Conservation (phyloP, 305 asterid genomes). For the Solanum hybrid region DNA sequence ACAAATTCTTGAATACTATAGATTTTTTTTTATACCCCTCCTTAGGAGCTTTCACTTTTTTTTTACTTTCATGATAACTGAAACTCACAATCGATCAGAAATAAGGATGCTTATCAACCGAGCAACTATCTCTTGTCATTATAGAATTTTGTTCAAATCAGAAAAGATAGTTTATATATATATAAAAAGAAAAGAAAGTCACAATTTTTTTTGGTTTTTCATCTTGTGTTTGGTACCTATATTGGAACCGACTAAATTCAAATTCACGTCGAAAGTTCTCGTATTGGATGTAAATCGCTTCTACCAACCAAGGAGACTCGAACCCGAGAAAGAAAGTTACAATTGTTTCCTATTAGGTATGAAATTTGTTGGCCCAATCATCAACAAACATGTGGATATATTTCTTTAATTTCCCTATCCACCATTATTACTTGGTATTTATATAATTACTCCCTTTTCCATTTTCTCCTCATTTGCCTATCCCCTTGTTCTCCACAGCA, state of each 20-base stretch:
- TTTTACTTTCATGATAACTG: background rate
- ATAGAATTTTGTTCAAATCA: background rate
- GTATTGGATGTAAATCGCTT: too few species aligned
- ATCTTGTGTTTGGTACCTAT: background rate
- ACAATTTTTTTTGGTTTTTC: background rate
- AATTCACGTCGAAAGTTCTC: too few species aligned
- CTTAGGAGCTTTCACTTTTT: background rate
- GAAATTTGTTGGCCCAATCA: background rate
- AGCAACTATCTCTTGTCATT: background rate
- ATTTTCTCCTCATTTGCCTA: background rate
- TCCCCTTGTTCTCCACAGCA: background rate
- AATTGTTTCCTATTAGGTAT: background rate
- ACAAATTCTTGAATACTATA: background rate
- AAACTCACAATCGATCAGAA: background rate
- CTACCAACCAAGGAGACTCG: background rate
- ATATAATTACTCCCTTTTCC: background rate
- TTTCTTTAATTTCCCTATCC: background rate
- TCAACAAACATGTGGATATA: background rate
- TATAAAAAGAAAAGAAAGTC: background rate
- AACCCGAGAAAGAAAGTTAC: background rate
- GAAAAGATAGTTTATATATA: background rate
- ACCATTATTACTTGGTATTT: background rate
- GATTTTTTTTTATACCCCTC: background rate
- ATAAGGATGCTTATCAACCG: accelerated
- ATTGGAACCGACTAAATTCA: too few species aligned